Base-by-base conservation (phyloP, 768 basidiomycete species). In the Podaxis pistillaris region DNA sequence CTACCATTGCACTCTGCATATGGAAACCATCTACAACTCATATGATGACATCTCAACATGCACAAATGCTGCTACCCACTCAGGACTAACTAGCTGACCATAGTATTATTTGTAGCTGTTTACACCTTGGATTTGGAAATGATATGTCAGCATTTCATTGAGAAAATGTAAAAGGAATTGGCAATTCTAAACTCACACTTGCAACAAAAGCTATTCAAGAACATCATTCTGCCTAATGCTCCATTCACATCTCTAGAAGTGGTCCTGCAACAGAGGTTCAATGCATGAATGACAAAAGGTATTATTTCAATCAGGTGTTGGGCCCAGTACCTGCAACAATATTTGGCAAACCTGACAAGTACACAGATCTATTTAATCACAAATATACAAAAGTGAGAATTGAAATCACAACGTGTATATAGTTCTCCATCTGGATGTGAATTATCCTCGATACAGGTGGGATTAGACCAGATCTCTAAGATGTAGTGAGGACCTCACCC, bases 31-130 rank as follows among this genome's bases (percentile, higher is more conserved):
- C 26, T 4, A 26, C 2, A 26, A 26, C 26, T 4, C 4, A 4
- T 4, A 4, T 4, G 4, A 26, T 4, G 4, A 26, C 26, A 26
- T 26, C 26, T 26, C 26, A 4, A 26, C 26, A 26, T 22, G 19
- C 26, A n/a, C 8, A 26, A 26, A 26, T 26, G 26, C 26, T 26
- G 26, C 26, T 22, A 50, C 60, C n/a, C 33, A 62, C 60, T 62
- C 60, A 37, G 50, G 33, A 62, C 60, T 26, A 22, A 56, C 60
- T 8, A 62, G 13, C 11, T 62, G 60, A 13, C 30, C 46, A 56
- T 62, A 62, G 7, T 54, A 54, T 38, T 54, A 54, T 50, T 56
- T 62, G 28, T 56, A 54, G 19, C 49, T 56, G 46, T 54, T 47
- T 54, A 62, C 49, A 9, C n/a, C n/a, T 30, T 28, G 60, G 22